phyloP scores from a whole-genome alignment of 2,329 filamentous ascomycete species.

The Aspergillus amoenus region DNA sequence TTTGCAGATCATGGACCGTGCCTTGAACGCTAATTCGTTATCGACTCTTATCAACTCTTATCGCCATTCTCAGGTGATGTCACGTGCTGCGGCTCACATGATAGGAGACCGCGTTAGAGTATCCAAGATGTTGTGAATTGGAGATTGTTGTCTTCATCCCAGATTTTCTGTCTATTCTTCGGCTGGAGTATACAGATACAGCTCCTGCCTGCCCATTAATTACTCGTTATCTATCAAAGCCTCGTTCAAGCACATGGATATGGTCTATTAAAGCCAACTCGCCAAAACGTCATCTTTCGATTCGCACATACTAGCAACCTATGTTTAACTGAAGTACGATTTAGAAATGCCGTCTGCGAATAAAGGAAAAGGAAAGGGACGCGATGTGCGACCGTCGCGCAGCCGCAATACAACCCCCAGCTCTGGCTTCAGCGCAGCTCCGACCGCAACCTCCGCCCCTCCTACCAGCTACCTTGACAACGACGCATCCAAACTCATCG shows the following conservation, averaged over 20 bases:
- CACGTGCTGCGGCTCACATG: constrained; percentile 4
- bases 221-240: neutral
- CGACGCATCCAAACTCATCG: constrained; percentile 48
- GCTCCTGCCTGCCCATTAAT: neutral
- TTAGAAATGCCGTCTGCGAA: constrained; percentile 43
- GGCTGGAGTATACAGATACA: neutral
- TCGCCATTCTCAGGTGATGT: neutral
- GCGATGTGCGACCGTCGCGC: constrained; percentile 53
- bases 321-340: constrained; percentile 1
- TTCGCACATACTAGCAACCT: neutral
- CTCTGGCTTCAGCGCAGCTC: constrained; percentile 51
- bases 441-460: constrained; percentile 31
- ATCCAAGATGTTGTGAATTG: neutral
- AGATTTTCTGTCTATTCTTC: neutral
- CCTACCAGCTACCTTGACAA: constrained; percentile 57
- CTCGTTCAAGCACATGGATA: constrained; percentile 4
- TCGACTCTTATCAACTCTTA: neutral
- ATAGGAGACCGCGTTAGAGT: neutral
- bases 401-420: constrained; percentile 65
- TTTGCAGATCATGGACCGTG: neutral
- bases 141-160: neutral
- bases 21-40: neutral
- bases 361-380: constrained; percentile 55
- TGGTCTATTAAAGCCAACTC: constrained; percentile 8
- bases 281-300: neutral